Evolutionary conservation across 345 rosid genomes (phyloP).

Genomic region (Barbarea vulgaris): DNA sequence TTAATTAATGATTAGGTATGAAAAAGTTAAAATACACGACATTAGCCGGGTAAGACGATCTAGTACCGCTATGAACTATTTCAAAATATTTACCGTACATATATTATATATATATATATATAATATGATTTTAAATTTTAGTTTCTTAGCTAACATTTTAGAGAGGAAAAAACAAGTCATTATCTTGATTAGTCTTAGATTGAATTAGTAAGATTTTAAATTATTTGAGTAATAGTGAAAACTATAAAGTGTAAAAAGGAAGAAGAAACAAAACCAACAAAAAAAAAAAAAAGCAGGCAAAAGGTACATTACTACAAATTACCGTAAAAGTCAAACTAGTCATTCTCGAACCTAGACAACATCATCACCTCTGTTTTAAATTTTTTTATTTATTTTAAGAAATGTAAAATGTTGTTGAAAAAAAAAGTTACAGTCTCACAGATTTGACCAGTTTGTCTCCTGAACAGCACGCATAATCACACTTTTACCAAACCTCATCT

Average conservation of each 20-base stretch:
- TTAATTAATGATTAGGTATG: conserved; percentile 27
- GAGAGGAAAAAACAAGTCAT: neutral
- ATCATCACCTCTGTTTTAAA: conserved; percentile 35
- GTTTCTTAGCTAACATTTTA: neutral
- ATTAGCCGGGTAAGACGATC: conserved; percentile 22
- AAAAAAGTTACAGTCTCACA: conserved; percentile 31
- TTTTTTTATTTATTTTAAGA: neutral
- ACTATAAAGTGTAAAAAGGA: conserved; percentile 11
- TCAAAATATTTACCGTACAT: neutral
- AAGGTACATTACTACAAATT: conserved; percentile 6
- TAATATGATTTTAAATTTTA: neutral
- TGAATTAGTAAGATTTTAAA: neutral
- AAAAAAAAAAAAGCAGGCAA: neutral
- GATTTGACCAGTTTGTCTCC: conserved; percentile 40
- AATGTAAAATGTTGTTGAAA: conserved; percentile 30
- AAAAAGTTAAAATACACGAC: neutral
- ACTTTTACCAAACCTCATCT: conserved; percentile 35
- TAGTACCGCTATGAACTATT: conserved; percentile 3
- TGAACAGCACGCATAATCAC: conserved; percentile 37
- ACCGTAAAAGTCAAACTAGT: conserved; percentile 35
- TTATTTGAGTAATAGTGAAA: neutral
- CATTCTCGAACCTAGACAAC: conserved; percentile 40
- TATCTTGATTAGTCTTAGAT: neutral
- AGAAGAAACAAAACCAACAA: neutral
- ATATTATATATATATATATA: neutral